phyloP scores from a whole-genome alignment of 164 flowering plant genomes.

The Echeveria elegans region DNA sequence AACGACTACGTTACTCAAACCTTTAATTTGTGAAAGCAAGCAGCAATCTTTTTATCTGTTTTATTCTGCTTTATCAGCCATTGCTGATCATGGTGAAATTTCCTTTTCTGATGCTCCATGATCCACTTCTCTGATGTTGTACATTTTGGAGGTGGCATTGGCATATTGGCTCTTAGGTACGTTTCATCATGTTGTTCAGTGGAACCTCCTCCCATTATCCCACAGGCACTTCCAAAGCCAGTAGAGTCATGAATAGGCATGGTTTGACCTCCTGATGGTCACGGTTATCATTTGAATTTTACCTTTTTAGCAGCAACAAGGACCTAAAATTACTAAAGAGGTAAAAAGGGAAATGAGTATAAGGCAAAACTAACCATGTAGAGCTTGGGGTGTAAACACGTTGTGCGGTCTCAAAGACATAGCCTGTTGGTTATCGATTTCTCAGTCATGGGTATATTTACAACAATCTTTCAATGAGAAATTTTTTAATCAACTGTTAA shows the following conservation, averaged over 20 bases:
- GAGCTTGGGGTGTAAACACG: slow-evolving; percentile 17
- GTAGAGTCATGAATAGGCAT: slow-evolving; percentile 13
- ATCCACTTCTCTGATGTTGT: slow-evolving; percentile 86
- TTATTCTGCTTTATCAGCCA: slow-evolving; percentile 64
- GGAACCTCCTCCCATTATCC: slow-evolving; percentile 15
- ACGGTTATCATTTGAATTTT: background rate
- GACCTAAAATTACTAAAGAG: background rate
- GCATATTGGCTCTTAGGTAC: slow-evolving; percentile 22
- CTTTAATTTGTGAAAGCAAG: slow-evolving; percentile 58
- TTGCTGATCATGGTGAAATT: slow-evolving; percentile 36
- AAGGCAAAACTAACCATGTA: slow-evolving; percentile 23
- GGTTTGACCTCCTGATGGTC: slow-evolving; percentile 16
- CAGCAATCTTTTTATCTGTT: slow-evolving; percentile 52
- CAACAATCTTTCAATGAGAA: slow-evolving; percentile 27
- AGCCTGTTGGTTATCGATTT: slow-evolving; percentile 19
- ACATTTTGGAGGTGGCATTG: slow-evolving; percentile 58
- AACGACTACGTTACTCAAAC: slow-evolving; percentile 21
- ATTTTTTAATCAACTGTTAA: slow-evolving; percentile 20
- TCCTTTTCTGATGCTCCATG: slow-evolving; percentile 62
- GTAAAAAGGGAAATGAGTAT: background rate
- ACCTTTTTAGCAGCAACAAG: background rate
- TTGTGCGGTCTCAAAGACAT: slow-evolving; percentile 10
- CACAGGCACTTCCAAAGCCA: slow-evolving; percentile 9
- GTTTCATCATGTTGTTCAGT: slow-evolving; percentile 33
- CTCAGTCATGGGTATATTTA: slow-evolving; percentile 30